Evolutionary conservation across 805 yeast species (phyloP), one percentile per base, ranked within the genome.

Genomic region (Nakazawaea ishiwadae): DNA sequence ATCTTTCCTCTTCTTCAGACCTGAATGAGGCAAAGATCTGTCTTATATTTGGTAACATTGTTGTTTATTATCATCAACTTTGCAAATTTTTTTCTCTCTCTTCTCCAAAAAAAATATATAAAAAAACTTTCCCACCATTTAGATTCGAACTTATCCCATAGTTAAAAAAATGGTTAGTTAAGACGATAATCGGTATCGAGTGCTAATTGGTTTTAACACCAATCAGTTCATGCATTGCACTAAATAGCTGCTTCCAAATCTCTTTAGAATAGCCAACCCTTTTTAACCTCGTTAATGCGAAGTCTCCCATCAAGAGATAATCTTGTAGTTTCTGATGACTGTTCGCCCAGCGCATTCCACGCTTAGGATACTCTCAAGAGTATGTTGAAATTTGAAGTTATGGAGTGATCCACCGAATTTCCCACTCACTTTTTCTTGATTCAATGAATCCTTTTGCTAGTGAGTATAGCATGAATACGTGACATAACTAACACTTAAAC

Each of bases 1-100:
- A 65, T 38, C 90, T 65, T 57, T 88, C 96, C 51, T 87, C 96
- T 50, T 87, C 95, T 48, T 86, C 95, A 2, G 93, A 77, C 15
- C 96, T 63, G 54, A 87, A 86, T 4, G 93, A 82, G 17, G 89
- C 79, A 55, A 87, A 87, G 32, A 87, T 81, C 44, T 86, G 67
- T 36, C 96, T 64, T 32, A 88, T 75, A 53, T 88, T 86, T 33
- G 85, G 88, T 33, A 87, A 65, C 51, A 81, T 79, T 81, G 21
- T 14, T 51, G 51, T 6, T 44, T 46, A 35, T 52, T 43, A 28
- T 47, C 35, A 19, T 19, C 17, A n/a, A n/a, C 35, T 32, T 1
- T 5, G 10, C 14, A 16, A 15, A 11, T 28, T 4, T 12, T 49
- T 23, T 46, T 46, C 23, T 45, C 31, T 30, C 48, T 46, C 37